Evolutionary conservation across 495 filamentous ascomycete genomes (phyloP).

Genomic region (Neurospora sp.): DNA sequence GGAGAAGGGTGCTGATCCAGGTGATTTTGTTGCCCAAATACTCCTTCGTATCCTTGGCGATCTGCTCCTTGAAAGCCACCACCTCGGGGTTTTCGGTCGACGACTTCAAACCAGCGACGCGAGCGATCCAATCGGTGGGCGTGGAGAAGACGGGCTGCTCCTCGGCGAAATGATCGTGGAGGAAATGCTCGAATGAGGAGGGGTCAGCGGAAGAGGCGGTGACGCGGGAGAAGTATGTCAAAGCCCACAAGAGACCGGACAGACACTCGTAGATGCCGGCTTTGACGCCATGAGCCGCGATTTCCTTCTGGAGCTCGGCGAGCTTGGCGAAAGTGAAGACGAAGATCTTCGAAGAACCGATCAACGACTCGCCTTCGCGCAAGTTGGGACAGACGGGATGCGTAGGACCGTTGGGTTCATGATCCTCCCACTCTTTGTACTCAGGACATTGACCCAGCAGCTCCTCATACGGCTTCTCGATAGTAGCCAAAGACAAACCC

Average conservation of each 20-base stretch:
- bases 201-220: not conserved
- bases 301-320: not conserved
- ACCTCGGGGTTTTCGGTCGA: not conserved
- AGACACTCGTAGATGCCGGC: not conserved
- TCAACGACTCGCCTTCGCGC: not conserved
- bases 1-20: not conserved
- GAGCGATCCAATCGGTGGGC: not conserved
- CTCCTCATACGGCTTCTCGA: not conserved
- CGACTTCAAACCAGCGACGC: not conserved
- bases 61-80: not conserved
- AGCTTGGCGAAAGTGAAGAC: not conserved
- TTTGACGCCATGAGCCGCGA: not conserved
- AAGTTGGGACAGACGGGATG: not conserved
- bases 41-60: not conserved
- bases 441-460: not conserved
- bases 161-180: not conserved
- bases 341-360: not conserved
- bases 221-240: not conserved
- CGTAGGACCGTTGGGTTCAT: not conserved
- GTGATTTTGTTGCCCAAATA: not conserved
- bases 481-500: not conserved
- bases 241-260: not conserved
- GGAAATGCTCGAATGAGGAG: not conserved
- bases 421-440: not conserved
- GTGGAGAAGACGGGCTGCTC: not conserved